Base-by-base conservation (phyloP, 2,329 filamentous ascomycete species). In the Colletotrichum liaoningense region DNA sequence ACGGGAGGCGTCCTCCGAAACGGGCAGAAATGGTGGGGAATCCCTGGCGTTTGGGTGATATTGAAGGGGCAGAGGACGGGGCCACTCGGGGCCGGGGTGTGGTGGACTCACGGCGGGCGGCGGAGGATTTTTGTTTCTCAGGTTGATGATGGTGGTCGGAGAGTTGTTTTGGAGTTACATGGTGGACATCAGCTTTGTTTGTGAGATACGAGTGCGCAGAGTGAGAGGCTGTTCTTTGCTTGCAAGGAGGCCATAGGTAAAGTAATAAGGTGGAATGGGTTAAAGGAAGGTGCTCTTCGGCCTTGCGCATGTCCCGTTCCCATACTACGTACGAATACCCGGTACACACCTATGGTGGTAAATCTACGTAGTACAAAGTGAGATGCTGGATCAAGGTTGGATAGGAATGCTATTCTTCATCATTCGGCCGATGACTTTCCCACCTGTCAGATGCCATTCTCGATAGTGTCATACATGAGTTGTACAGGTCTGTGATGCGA, bases 41-140 rank as follows among this genome's bases (percentile, higher is more conserved):
- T 59, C 69, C 59, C 59, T 63, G 65, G 52, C 38, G 52, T 30
- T 63, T 71, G 63, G 68, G 46, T 56, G 49, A 67, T 67, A 71
- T 67, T 71, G 68, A 71, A 71, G 68, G 68, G 68, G 68, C 49
- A 14, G n/a, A 16, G 38, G 30, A 67, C 55, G 55, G 68, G 49
- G 56, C 56, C 55, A 30, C 42, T 49, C 19, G 42, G 42, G 19
- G 42, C 42, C 42, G 42, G 42, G 42, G 42, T 49, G 42, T n/a
- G 42, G 9, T 19, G 6, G 6, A 22, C 4, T n/a, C 19, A 46
- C 49, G 59, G 35, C 28, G n/a, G 59, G 60, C 58, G 60, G 42
- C 14, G 56, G 64, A 68, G 46, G 42, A 26, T 52, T 26, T 46
- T 46, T 54, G 55, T 22, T 49, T 62, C 42, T 68, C 63, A 68